These are phyloP conservation scores for Colletotrichum navitas DNA, from an alignment of 2,329 filamentous ascomycete species.

Conservation along the genomic window DNA sequence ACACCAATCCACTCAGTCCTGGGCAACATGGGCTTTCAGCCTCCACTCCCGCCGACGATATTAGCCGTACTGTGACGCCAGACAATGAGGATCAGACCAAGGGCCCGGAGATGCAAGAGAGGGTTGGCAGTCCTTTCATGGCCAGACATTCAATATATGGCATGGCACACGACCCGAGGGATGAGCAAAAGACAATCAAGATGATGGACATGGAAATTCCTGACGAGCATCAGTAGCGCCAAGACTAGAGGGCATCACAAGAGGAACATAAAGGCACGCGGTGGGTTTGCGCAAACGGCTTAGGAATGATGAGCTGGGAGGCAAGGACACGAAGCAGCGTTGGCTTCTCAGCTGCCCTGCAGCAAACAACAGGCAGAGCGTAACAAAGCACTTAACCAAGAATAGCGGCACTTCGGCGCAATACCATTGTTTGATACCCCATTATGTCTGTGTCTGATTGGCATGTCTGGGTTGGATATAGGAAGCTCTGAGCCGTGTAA, in stretches of 20 bases:
- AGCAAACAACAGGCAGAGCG: slow-evolving; percentile 11
- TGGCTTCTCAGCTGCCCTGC: neutral
- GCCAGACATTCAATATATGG: slow-evolving; percentile 39
- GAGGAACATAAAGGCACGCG: neutral
- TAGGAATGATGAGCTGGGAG: slow-evolving; percentile 5
- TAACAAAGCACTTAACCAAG: slow-evolving; percentile 13
- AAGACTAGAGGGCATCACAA: slow-evolving; percentile 23
- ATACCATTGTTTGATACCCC: slow-evolving; percentile 38
- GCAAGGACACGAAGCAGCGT: slow-evolving; percentile 1
- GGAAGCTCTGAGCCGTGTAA: neutral
- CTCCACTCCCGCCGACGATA: slow-evolving; percentile 40
- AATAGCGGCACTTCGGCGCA: slow-evolving; percentile 9
- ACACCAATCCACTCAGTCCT: slow-evolving; percentile 30
- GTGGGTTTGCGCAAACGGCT: slow-evolving; percentile 10
- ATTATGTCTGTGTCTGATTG: neutral
- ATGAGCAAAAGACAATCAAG: slow-evolving; percentile 45
- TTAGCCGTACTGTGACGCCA: slow-evolving; percentile 41
- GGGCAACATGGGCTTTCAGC: slow-evolving; percentile 36
- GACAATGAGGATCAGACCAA: slow-evolving; percentile 43
- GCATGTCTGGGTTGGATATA: neutral
- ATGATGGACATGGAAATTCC: slow-evolving; percentile 56
- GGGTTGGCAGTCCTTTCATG: slow-evolving; percentile 48
- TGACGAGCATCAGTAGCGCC: slow-evolving; percentile 44
- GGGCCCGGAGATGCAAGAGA: slow-evolving; percentile 62
- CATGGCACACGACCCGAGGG: slow-evolving; percentile 34